A percentile compares a stretch with the other conserved stretches of the same genome.
phyloP scores from a whole-genome alignment of 139 green algal genomes.

The Auxenochlorella pyrenoidosa region DNA sequence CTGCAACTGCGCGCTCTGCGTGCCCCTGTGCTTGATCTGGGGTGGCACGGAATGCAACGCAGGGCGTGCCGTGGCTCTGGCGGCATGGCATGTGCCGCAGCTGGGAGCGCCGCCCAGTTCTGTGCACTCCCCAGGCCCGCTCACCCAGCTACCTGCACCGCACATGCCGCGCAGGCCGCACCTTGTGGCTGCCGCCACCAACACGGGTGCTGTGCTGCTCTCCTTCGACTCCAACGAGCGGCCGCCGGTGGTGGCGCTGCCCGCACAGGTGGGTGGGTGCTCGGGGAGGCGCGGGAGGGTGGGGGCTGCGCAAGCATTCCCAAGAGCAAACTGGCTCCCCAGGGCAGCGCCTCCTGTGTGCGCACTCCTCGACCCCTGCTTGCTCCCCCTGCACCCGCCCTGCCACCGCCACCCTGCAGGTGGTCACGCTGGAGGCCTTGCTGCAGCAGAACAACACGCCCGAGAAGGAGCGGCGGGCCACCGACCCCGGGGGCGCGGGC shows the following conservation, averaged over 20 bases:
- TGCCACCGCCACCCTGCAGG: not conserved
- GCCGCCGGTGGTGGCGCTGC: slow-evolving; percentile 51
- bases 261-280: slow-evolving; percentile 2
- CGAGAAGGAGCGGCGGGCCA: not conserved
- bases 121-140: too few species aligned
- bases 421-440: slow-evolving; percentile 47
- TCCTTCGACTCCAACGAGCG: slow-evolving; percentile 40
- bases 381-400: not conserved
- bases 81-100: too few species aligned
- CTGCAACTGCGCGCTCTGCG: not conserved
- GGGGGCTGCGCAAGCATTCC: too few species aligned
- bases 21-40: not conserved
- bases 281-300: not conserved
- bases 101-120: too few species aligned
- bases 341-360: too few species aligned
- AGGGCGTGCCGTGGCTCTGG: too few species aligned
- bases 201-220: slow-evolving; percentile 59
- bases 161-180: slow-evolving; percentile 41
- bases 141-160: too few species aligned
- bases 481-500: not conserved
- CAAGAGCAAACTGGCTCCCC: too few species aligned
- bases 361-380: too few species aligned
- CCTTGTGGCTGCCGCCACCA: slow-evolving; percentile 59
- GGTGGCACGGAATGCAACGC: too few species aligned
- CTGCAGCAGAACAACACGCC: slow-evolving; percentile 12